Conservation (phyloP, 306 rosid species). For the Trichosanthes cucumerina region DNA sequence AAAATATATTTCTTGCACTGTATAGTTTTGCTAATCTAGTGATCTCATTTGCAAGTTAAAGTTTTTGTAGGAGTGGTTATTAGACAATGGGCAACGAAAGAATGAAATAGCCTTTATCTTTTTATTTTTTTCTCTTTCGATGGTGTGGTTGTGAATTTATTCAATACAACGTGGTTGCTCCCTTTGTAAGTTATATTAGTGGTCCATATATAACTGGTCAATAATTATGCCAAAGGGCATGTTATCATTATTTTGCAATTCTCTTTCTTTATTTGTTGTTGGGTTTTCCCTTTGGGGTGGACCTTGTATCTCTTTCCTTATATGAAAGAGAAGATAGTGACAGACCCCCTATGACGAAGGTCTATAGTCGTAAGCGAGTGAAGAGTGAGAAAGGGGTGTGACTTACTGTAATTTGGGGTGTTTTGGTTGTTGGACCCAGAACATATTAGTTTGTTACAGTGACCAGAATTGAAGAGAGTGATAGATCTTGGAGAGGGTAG, state of each 20-base stretch:
- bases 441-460: too few relatives aligned
- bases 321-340: too few relatives aligned
- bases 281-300: background rate
- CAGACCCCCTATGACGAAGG: too few relatives aligned
- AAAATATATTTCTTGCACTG: background rate
- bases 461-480: too few relatives aligned
- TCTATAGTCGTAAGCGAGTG: too few relatives aligned
- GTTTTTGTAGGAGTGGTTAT: background rate
- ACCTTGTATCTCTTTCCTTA: background rate
- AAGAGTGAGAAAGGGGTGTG: too few relatives aligned
- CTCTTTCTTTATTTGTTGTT: background rate
- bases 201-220: background rate
- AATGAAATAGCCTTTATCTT: background rate
- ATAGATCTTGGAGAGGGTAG: too few relatives aligned
- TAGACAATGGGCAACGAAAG: background rate
- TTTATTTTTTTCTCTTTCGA: background rate
- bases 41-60: background rate
- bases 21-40: background rate
- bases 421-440: too few relatives aligned
- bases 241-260: background rate
- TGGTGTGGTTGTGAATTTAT: background rate
- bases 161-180: background rate
- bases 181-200: background rate
- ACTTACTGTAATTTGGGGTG: too few relatives aligned
- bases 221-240: background rate